These are phyloP conservation scores for Pythium phragmitis DNA, from an alignment of 352 stramenopile species.

Conservation along the genomic window DNA sequence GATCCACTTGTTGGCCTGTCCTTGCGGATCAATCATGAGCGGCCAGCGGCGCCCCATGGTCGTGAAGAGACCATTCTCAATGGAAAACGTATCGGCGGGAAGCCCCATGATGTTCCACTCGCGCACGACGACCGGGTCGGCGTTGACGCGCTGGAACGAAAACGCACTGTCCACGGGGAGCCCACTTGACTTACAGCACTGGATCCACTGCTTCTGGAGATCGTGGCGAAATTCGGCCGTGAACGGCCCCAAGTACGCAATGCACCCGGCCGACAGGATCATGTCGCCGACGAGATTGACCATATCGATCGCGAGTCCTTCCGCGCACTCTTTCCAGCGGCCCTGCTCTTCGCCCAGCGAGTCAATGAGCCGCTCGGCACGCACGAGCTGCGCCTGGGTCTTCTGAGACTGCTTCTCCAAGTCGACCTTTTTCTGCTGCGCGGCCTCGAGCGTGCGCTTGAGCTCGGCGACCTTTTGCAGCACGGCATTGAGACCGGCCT, in stretches of 20 bases:
- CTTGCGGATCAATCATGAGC: constrained; percentile 94
- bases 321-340: constrained; percentile 86
- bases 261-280: constrained; percentile 89
- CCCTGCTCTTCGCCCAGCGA: constrained; percentile 89
- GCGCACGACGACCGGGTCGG: constrained; percentile 84
- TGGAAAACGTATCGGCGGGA: constrained; percentile 91
- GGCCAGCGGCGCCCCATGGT: constrained; percentile 90
- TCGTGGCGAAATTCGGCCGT: constrained; percentile 83
- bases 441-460: constrained; percentile 85
- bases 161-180: constrained; percentile 88
- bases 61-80: constrained; percentile 92
- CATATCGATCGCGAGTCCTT: constrained; percentile 75
- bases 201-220: constrained; percentile 85
- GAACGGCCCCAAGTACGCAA: constrained; percentile 93
- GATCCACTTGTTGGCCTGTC: constrained; percentile 94
- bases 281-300: constrained; percentile 93
- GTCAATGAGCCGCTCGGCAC: constrained; percentile 90
- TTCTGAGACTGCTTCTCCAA: constrained; percentile 86
- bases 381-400: constrained; percentile 86
- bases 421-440: constrained; percentile 92
- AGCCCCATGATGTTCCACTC: constrained; percentile 93
- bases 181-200: constrained; percentile 67
- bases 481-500: constrained; percentile 77
- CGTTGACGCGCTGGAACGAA: constrained; percentile 80
- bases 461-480: constrained; percentile 85